Base-by-base conservation (phyloP, 1,139 yeast genomes). In the Trichomonascaceae sp. region DNA sequence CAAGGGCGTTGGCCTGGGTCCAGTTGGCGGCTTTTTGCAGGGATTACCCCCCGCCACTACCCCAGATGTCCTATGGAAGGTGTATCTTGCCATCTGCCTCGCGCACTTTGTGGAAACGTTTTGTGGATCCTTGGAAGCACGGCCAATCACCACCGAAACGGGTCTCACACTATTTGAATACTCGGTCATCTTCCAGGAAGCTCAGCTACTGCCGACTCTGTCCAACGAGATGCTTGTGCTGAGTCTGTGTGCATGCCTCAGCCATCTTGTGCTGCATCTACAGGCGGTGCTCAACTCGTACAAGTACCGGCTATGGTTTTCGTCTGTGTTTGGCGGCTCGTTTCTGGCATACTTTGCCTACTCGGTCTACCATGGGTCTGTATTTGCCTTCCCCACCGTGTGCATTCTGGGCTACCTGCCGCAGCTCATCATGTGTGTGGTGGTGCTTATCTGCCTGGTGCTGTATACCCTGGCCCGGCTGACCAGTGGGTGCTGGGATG, bases 81-180 rank as follows among this genome's bases (percentile, higher is more conserved):
- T 76, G 3, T 79, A 74, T 45, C 49, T 76, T 33, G 59, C 73
- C 1, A 61, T 75, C 36, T 77, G 89, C 48, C 52, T 70, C 16
- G 74, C 76, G 52, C 73, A 75, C 46, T 73, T 76, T 39, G 58
- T 75, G n/a, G 89, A 80, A 51, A 75, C 84, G 0, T 76, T 79
- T 43, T 62, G 74, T 2, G 65, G 80, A 5, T 73, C 72, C 14
- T 64, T 76, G 3, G 67, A 68, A 36, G 82, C 81, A 5, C 56
- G 57, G 23, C 64, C 65, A 30, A 80, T 84, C 1, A 65, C 67
- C 36, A 67, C 72, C 6, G 89, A 77, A 43, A 67, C 78, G 6
- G 85, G 85, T 0, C 60, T 78, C 43, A 75, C 89, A 0, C 56
- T 78, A 22, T 77, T 79, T 52, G 92, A 79, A 48, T 77, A 74